A percentile compares a stretch with the other conserved stretches of the same genome.
Evolutionary conservation across 352 stramenopile genomes (phyloP).

Genomic region (Globisporangium echinulatum): DNA sequence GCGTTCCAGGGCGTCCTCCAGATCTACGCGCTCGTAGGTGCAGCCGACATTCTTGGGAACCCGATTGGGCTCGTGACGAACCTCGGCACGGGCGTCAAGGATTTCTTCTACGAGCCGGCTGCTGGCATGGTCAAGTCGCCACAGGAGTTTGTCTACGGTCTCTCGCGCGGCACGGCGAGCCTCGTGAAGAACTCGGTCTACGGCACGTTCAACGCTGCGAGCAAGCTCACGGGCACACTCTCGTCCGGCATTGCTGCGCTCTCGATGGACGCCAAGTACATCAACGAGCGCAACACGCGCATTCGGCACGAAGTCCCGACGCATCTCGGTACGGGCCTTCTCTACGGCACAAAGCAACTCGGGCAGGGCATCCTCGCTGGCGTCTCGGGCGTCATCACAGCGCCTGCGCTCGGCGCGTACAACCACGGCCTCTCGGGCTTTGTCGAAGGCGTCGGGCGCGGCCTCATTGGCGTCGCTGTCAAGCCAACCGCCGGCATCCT

Average conservation of each 20-base stretch:
- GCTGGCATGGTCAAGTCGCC: constrained; percentile 84
- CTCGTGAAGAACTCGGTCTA: constrained; percentile 89
- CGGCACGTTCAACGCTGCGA: constrained; percentile 90
- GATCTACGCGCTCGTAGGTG: constrained; percentile 69
- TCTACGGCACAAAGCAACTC: constrained; percentile 88
- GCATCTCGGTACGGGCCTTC: constrained; percentile 74
- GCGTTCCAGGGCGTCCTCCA: constrained; percentile 69
- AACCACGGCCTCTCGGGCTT: constrained; percentile 87
- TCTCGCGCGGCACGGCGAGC: constrained; percentile 86
- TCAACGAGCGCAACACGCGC: constrained; percentile 68
- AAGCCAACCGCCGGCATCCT: constrained; percentile 85
- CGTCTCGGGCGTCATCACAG: constrained; percentile 88
- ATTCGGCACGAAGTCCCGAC: constrained; percentile 80
- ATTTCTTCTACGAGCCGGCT: constrained; percentile 89
- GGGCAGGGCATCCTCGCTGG: constrained; percentile 87
- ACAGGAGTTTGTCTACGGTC: constrained; percentile 82
- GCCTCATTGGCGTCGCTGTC: constrained; percentile 82
- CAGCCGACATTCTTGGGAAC: constrained; percentile 85
- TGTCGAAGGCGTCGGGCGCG: constrained; percentile 84
- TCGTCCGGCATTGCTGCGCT: constrained; percentile 86
- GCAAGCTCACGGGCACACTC: constrained; percentile 91
- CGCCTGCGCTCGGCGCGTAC: constrained; percentile 85
- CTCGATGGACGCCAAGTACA: constrained; percentile 88
- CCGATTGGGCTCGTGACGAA: constrained; percentile 87
- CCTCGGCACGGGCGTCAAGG: constrained; percentile 81